Base-by-base conservation (phyloP, 2,329 filamentous ascomycete species). In the Amesomyces nigricolor region DNA sequence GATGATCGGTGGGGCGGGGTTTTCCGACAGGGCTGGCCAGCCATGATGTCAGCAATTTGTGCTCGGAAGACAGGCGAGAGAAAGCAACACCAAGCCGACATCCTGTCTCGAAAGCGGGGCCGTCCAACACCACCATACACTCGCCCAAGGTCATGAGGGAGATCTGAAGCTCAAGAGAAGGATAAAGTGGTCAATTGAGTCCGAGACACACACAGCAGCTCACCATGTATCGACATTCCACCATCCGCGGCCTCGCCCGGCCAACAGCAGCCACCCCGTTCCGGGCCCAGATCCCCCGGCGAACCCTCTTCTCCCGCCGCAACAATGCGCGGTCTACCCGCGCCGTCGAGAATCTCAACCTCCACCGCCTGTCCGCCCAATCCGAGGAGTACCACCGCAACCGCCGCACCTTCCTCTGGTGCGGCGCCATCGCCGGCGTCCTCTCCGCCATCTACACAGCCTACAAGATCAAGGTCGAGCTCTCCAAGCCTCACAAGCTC, bases 391-490 rank as follows among this genome's bases (percentile, higher is more conserved):
- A 82, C 65, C 71, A 81, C 59, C 69, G 71, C 30, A 75, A 77
- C 54, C 74, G 78, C 39, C 77, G 71, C 4, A 73, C 75, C 11
- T 82, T 82, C 61, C 73, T 83, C 9, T 66, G 75, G 16, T 74
- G 73, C 14, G 80, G 80, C 17, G 72, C 75, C 17, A 60, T 78
- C 10, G 75, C 78, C 5, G 77, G 80, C 30, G 63, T 78, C 55
- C 65, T 80, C 32, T 76, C 77, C 22, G 75, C 77, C 63, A 63
- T 73, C 57, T 81, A 79, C 67, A 78, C 78, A 3, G 74, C 72
- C 9, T 79, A 70, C 67, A 79, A 79, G 65, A 72, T 82, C 42
- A 77, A 75, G 63, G 59, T 72, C 57, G 71, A 71, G 42, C 61
- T 68, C 17, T 39, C 61, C 22, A 65, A 66, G 39, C 64, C 65